These are phyloP conservation scores for Trifolium repens DNA, from an alignment of 306 rosid species.

Conservation along the genomic window DNA sequence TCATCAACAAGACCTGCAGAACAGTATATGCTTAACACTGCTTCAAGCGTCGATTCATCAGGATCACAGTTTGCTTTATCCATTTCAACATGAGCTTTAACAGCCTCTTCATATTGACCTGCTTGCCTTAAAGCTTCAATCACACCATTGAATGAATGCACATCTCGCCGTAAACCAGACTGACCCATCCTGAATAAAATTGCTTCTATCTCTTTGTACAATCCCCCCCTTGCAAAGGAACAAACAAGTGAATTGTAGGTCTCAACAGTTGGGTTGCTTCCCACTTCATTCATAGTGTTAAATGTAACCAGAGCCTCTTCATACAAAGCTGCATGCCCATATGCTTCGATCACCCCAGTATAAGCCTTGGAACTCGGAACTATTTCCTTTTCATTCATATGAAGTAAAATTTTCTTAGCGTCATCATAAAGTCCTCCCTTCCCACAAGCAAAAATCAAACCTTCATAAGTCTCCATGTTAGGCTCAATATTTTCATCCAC, in stretches of 20 bases:
- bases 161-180: slow-evolving; percentile 62
- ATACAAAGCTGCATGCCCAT: slow-evolving; percentile 83
- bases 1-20: slow-evolving; percentile 87
- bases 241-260: slow-evolving; percentile 77
- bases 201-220: slow-evolving; percentile 77
- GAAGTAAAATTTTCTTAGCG: slow-evolving; percentile 76
- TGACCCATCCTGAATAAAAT: slow-evolving; percentile 63
- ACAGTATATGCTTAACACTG: slow-evolving; percentile 78
- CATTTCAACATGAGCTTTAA: slow-evolving; percentile 77
- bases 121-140: slow-evolving; percentile 90
- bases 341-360: slow-evolving; percentile 84
- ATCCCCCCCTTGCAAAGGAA: slow-evolving; percentile 81
- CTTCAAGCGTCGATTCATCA: slow-evolving; percentile 80
- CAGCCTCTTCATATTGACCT: slow-evolving; percentile 87
- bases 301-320: slow-evolving; percentile 95
- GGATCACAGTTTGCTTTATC: slow-evolving; percentile 78
- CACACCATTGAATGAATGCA: slow-evolving; percentile 71
- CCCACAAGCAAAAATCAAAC: slow-evolving; percentile 91
- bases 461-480: slow-evolving; percentile 88
- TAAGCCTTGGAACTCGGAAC: slow-evolving; percentile 86
- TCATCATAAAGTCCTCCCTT: slow-evolving; percentile 90
- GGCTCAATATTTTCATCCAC: slow-evolving; percentile 93
- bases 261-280: slow-evolving; percentile 69
- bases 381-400: slow-evolving; percentile 72
- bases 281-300: slow-evolving; percentile 93